Evolutionary conservation across 2,329 filamentous ascomycete species (phyloP).

Genomic region (Paraphaeosphaeria minitans): DNA sequence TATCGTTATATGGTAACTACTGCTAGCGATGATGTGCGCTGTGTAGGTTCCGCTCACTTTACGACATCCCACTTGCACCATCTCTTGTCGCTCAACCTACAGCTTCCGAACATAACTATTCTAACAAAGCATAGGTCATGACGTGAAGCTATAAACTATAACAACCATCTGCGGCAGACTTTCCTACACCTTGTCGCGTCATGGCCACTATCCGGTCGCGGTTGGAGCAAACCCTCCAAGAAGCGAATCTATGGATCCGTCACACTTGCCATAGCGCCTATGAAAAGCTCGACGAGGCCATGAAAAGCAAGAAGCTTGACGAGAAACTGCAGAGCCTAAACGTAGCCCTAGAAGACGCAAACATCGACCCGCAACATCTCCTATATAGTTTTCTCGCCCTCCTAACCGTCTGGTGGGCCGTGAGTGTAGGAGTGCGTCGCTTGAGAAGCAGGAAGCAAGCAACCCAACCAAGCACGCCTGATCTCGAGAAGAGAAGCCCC

Average conservation of each 20-base stretch:
- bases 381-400: conserved; percentile 42
- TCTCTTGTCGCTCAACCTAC: not conserved
- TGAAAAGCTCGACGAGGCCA: conserved; percentile 11
- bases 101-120: not conserved
- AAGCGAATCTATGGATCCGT: conserved; percentile 25
- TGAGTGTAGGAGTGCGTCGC: conserved; percentile 26
- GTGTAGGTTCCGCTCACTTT: not conserved
- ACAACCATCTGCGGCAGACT: not conserved
- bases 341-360: conserved; percentile 3
- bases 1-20: not conserved
- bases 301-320: conserved; percentile 5
- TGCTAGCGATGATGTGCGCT: not conserved
- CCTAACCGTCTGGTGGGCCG: conserved; percentile 39
- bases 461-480: conserved; percentile 43
- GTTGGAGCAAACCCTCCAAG: conserved; percentile 22
- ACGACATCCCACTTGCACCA: not conserved
- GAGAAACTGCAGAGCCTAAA: conserved; percentile 6
- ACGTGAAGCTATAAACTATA: not conserved
- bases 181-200: not conserved
- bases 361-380: conserved; percentile 23
- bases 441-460: conserved; percentile 26
- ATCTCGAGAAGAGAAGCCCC: conserved; percentile 52
- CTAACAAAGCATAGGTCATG: not conserved
- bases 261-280: conserved; percentile 21
- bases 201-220: conserved; percentile 18